Percentiles rank a stretch among this genome's conserved stretches.
Evolutionary conservation across 139 green algal species (phyloP).

Genomic region (Micractinium sp.): DNA sequence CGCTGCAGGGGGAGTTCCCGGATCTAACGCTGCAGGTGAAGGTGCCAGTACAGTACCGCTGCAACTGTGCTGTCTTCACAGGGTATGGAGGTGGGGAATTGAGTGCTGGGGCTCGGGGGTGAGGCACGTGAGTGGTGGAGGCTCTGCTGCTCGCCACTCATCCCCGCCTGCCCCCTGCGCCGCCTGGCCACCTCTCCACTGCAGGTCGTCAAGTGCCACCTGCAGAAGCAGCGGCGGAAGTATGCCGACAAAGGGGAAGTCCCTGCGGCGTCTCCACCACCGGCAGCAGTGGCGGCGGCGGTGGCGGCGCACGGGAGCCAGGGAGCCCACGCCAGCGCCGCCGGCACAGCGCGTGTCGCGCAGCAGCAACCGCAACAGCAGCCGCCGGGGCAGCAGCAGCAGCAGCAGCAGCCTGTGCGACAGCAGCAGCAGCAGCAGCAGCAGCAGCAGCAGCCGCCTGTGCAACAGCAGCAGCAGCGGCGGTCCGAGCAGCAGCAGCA

Average conservation of each 20-base stretch:
- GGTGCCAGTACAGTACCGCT: neutral
- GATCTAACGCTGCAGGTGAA: neutral
- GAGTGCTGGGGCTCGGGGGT: neutral
- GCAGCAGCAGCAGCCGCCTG: neutral
- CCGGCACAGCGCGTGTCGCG: neutral
- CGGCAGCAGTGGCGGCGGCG: neutral
- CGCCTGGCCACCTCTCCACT: neutral
- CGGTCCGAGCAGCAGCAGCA: neutral
- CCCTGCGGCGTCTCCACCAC: neutral
- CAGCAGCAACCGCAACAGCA: neutral
- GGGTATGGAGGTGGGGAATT: neutral
- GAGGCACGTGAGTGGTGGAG: too few species aligned
- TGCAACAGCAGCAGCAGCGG: neutral
- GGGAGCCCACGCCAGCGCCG: neutral
- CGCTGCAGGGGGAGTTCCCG: neutral
- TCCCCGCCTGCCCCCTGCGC: too few species aligned
- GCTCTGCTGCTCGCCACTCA: neutral
- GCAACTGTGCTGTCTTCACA: neutral
- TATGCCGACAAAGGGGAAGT: neutral
- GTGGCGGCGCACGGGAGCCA: neutral
- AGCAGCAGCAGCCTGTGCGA: neutral
- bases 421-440: neutral
- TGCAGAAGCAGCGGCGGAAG: slow-evolving; percentile 7
- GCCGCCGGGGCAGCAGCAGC: neutral
- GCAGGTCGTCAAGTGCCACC: neutral